Conservation (phyloP, 192 early-diverging fungal genomes). For the Backusella circina region DNA sequence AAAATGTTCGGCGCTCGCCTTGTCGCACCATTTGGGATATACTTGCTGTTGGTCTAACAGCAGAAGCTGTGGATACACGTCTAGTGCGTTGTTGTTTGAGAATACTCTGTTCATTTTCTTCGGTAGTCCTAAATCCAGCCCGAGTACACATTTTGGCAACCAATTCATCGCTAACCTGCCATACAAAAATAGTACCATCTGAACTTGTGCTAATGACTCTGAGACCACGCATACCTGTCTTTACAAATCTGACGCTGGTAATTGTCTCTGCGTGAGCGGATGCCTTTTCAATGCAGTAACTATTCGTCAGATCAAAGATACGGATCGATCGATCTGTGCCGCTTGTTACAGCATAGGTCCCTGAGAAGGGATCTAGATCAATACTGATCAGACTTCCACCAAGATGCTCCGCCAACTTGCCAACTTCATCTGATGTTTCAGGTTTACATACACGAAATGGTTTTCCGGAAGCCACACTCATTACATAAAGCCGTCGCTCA, state of each 20-base stretch:
- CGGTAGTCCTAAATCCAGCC: conserved; percentile 5
- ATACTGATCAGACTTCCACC: conserved; percentile 61
- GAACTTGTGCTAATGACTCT: conserved; percentile 67
- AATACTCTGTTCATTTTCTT: not conserved
- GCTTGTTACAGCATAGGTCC: conserved; percentile 58
- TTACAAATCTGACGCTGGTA: conserved; percentile 61
- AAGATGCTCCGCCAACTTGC: conserved; percentile 28
- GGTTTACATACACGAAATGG: conserved; percentile 54
- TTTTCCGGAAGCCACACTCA: conserved; percentile 67
- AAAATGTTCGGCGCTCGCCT: conserved; percentile 29
- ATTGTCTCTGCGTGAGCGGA: conserved; percentile 72
- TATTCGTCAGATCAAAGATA: conserved; percentile 64
- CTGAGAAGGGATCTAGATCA: conserved; percentile 61
- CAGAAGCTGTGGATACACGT: conserved; percentile 12
- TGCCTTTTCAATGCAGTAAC: conserved; percentile 53
- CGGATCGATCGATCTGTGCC: conserved; percentile 69
- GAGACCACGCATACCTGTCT: not conserved
- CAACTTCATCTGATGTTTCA: conserved; percentile 44
- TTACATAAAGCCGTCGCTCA: conserved; percentile 63
- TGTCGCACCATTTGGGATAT: conserved; percentile 28
- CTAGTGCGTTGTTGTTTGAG: conserved; percentile 14
- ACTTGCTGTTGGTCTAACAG: conserved; percentile 11
- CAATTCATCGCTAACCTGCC: conserved; percentile 56
- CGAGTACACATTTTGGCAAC: conserved; percentile 20
- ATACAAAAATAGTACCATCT: conserved; percentile 77